A percentile compares a stretch with the other conserved stretches of the same genome.
Conservation (phyloP, 768 basidiomycete species). For the Phaeotremella skinneri region DNA sequence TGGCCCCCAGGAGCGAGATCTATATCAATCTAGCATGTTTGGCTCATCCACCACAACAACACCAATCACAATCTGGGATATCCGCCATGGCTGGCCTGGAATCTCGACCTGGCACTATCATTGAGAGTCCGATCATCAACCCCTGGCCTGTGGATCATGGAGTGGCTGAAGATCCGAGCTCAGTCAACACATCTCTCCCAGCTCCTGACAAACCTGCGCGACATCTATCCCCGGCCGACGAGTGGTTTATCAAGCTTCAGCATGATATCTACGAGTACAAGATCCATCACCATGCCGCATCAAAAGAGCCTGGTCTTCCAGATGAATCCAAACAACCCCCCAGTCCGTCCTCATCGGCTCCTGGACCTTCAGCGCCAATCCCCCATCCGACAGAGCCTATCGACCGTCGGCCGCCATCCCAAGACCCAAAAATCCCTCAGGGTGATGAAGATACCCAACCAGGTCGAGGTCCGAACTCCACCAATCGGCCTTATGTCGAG, state of each 20-base stretch:
- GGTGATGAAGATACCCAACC: not conserved
- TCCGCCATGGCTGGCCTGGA: not conserved
- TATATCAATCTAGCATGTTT: slow-evolving; percentile 50
- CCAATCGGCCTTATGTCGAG: slow-evolving; percentile 27
- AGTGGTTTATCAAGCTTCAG: slow-evolving; percentile 42
- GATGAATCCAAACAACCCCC: not conserved
- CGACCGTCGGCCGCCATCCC: not conserved
- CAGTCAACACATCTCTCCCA: slow-evolving; percentile 10
- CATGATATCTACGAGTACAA: slow-evolving; percentile 39
- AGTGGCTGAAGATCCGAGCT: not conserved
- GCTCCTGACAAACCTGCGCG: not conserved
- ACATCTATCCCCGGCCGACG: slow-evolving; percentile 31
- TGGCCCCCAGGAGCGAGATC: slow-evolving; percentile 45
- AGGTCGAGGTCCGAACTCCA: not conserved
- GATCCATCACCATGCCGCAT: slow-evolving; percentile 7
- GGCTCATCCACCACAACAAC: slow-evolving; percentile 43
- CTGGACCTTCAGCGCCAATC: slow-evolving; percentile 9
- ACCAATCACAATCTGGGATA: not conserved
- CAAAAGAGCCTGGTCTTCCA: not conserved
- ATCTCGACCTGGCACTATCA: not conserved
- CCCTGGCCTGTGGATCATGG: not conserved
- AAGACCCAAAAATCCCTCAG: not conserved
- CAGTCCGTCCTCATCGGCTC: not conserved
- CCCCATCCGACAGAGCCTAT: slow-evolving; percentile 11
- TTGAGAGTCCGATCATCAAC: not conserved